Base-by-base conservation (phyloP, 1,139 yeast genomes). In the Eremothecium cymbalariae region DNA sequence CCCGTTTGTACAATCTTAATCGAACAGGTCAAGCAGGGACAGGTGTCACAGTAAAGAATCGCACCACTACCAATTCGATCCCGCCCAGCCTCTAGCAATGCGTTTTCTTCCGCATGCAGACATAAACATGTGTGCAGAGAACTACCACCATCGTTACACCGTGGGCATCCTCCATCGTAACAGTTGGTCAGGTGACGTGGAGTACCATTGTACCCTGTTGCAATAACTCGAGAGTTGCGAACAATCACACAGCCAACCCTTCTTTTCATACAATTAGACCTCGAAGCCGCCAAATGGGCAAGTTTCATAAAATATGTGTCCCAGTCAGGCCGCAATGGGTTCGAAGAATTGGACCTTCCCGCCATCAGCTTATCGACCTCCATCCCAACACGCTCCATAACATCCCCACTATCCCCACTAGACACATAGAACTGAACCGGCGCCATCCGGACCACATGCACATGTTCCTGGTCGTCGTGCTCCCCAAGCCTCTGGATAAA, bases 121-220 rank as follows among this genome's bases (percentile, higher is more conserved):
- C 98, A 90, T 35, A 90, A 62, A 58, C 99, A 90, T 0, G 96
- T 85, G 1, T 81, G 71, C 29, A 90, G 63, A 21, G 73, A 66
- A 9, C 77, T 70, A 21, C 62, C 62, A 3, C 72, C 79, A 19
- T 65, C 54, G 49, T 86, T 86, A 57, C 99, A 90, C 28, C 98
- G 66, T 5, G 74, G 62, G 60, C 98, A 90, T 1, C 98, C 98
- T 12, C 98, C 98, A 49, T 85, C 90, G 53, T 85, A 88, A 60
- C 99, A 90, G 53, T 90, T 90, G 19, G 68, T 65, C 49, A 85
- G 62, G 41, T 88, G 85, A 26, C 95, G 69, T 8, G 98, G 97
- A 0, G 99, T 90, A 1, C 99, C 98, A 53, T 90, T 90, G 59
- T 93, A 90, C 0, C 98, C 99, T 0, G 98, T 90, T 1, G 98